Base-by-base conservation (phyloP, 495 filamentous ascomycete species). In the Aeminium ludgeri region DNA sequence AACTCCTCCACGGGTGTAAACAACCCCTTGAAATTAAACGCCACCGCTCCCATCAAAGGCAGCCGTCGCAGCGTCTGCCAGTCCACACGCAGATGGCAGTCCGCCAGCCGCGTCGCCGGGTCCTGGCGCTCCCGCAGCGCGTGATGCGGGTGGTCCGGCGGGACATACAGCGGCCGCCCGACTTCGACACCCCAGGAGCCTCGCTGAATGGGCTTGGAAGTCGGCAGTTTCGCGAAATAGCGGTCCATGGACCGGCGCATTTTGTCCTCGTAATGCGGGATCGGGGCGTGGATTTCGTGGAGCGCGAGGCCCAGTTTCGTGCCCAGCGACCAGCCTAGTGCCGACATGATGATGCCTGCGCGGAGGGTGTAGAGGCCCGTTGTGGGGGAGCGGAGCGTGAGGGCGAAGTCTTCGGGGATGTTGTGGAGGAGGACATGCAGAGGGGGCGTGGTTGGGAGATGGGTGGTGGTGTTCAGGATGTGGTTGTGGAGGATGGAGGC, bases 21-120 rank as follows among this genome's bases (percentile, higher is more conserved):
- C 0, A 92, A 56, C 0, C 78, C 86, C 54, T 89, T 93, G 72
- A 86, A 94, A 55, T 93, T 94, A 61, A 94, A 93, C 2, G 83
- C 70, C 7, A 94, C 61, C 0, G 68, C 75, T 0, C 70, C 82
- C 0, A 76, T 80, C 3, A 94, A 58, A 1, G 86, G 86, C 0
- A 93, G 63, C 19, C 86, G 70, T 10, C 86, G 74, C 13, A 94
- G 66, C 0, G 86, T 94, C 59, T 94, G 86, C 82, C 84, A 89
- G 55, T 94, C 86, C 2, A 89, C 84, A n/a, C 86, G 73, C 11
- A 94, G 67, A 41, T 77, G 59, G 48, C 79, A 65, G 17, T 81
- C 71, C 0, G 68, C 63, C n/a, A 78, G 50, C 6, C 53, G 57
- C 5, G 89, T 58, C 6, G 65, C 51, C 1, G 69, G 59, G 34